Base-by-base conservation (phyloP, 495 filamentous ascomycete species). In the Penicillium nucicola region DNA sequence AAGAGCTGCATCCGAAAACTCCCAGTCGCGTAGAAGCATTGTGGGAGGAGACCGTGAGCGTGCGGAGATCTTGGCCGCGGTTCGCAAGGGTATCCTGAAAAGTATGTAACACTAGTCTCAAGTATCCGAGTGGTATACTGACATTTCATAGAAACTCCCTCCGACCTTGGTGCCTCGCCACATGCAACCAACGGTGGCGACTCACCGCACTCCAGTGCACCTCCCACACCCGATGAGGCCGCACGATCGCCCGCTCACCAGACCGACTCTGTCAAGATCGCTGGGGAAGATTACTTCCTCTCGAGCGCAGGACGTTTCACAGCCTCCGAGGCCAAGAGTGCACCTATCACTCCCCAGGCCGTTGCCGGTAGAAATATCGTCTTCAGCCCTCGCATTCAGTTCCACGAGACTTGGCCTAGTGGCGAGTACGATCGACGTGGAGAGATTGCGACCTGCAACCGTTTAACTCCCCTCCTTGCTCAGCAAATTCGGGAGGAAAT, bases 401-500 rank as follows among this genome's bases (percentile, higher is more conserved):
- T 95, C 64, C 84, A 96, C 62, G 93, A 99, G 60, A 97, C 89
- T 13, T 97, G 93, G 92, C 89, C 92, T 5, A 88, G 84, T 58
- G 85, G 84, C 50, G 93, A 99, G 71, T 99, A 99, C 64, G 93
- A 99, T 62, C 86, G 93, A 39, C 85, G 95, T 32, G 95, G 93
- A 39, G 93, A 99, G 11, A 88, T 97, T 67, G 91, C 93, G 20
- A 99, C 93, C 7, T 99, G 93, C 81, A 99, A 99, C 66, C 88
- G 92, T 49, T 72, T 99, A 52, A 99, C 93, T 35, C 93, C 93
- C 14, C 89, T 97, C 79, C 83, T 98, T 54, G 93, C 93, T 30
- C 93, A 99, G 66, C 93, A 99, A 66, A 99, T 99, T 73, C 97
- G 97, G 74, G 93, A 99, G 72, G 93, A 99, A 72, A 78, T 99